These are phyloP conservation scores for Betula pendula DNA, from an alignment of 306 rosid genomes.

Conservation along the genomic window DNA sequence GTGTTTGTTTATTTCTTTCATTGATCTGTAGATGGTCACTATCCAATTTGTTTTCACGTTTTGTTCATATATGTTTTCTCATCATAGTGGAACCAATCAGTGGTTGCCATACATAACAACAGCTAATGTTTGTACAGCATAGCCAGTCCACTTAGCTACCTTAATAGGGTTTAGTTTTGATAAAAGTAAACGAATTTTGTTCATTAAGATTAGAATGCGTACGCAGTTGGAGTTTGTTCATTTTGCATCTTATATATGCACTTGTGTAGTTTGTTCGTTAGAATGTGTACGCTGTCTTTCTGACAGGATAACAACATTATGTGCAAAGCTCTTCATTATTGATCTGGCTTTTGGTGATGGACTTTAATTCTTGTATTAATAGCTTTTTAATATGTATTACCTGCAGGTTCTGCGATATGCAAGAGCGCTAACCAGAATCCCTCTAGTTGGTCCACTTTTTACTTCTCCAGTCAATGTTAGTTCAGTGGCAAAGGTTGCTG, in stretches of 20 bases:
- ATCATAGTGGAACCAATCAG: not conserved
- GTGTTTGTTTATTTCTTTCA: not conserved
- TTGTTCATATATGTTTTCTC: not conserved
- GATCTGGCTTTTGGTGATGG: not conserved
- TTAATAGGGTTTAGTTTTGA: no score
- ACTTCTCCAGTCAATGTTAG: conserved; percentile 6
- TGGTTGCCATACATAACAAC: not conserved
- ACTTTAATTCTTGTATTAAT: not conserved
- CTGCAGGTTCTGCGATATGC: not conserved
- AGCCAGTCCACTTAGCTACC: no score
- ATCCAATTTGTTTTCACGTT: not conserved
- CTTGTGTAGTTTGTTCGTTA: not conserved
- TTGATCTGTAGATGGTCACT: not conserved
- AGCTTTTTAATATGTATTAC: not conserved
- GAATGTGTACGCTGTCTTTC: not conserved
- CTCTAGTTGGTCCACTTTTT: conserved; percentile 3
- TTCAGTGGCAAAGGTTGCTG: conserved; percentile 13
- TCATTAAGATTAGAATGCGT: no score
- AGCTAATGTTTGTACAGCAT: not conserved
- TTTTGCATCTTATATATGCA: not conserved
- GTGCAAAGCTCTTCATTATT: not conserved
- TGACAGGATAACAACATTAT: not conserved
- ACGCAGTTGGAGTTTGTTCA: not conserved
- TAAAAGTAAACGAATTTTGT: no score
- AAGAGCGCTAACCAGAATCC: not conserved